Base-by-base conservation (phyloP, 345 rosid species). In the Passiflora organensis region DNA sequence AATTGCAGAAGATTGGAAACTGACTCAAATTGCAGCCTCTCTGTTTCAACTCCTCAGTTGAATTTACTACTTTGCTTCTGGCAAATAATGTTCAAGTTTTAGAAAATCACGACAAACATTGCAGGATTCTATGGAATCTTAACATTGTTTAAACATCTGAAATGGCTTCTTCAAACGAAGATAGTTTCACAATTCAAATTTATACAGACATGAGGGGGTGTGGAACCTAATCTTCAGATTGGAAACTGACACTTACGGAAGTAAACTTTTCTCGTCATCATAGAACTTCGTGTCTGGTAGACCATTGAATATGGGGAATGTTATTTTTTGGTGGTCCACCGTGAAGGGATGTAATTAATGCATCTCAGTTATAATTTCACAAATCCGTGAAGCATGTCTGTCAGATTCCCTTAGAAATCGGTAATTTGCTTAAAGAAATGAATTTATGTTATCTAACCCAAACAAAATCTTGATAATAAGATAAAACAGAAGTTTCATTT, bases 401-500 rank as follows among this genome's bases (percentile, higher is more conserved):
- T 76, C 80, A 74, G 67, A 51, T 68, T 61, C 37, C 14, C 62
- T 65, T 66, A 58, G 58, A 77, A 78, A 53, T 6, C 63, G 32
- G 17, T 20, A 28, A 49, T 53, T 45, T 51, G 22, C 46, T 53
- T 23, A 23, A 52, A 60, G 47, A 51, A 11, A 46, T 55, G 60
- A 72, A 67, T 32, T 46, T 42, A 55, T 69, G 47, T 28, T 28
- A 67, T 57, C 57, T 39, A 44, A 46, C 56, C 34, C 62, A 62
- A 20, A 47, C 18, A 51, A 62, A 47, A 58, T 58, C 50, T 44
- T 49, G 71, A 56, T 56, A 72, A 76, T 76, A 76, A 76, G 82
- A 78, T 81, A 67, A 76, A 76, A 74, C 62, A 72, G 80, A 81
- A 74, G 83, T 76, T 82, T 68, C 80, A 74, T 68, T 74, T 68